Conservation (phyloP, 495 filamentous ascomycete genomes). For the Viridothelium virens region DNA sequence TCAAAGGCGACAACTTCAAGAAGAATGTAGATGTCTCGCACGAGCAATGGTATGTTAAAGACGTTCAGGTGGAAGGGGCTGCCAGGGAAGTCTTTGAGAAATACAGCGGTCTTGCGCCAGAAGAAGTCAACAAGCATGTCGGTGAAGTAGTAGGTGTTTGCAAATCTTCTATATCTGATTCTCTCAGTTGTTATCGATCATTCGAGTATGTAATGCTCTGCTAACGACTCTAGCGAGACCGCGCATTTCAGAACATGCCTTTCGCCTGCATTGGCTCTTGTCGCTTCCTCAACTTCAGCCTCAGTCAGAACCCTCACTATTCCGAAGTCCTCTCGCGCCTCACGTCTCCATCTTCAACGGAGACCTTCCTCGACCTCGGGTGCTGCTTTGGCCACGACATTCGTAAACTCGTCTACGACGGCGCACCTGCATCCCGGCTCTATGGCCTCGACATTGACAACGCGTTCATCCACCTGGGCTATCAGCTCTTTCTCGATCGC, state of each 20-base stretch:
- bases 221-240: conserved; percentile 12
- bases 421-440: conserved; percentile 26
- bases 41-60: background rate
- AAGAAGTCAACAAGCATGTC: background rate
- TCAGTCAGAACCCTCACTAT: conserved; percentile 13
- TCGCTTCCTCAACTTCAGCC: conserved; percentile 11
- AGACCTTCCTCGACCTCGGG: conserved; percentile 34
- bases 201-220: background rate
- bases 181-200: background rate
- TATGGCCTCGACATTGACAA: conserved; percentile 28
- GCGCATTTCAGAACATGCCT: conserved; percentile 18
- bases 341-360: conserved; percentile 12
- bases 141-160: background rate
- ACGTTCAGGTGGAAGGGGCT: background rate
- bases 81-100: conserved; percentile 4
- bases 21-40: conserved; percentile 1
- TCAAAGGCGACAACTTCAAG: background rate
- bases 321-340: conserved; percentile 17
- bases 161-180: background rate
- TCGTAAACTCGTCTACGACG: conserved; percentile 30
- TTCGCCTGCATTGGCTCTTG: conserved; percentile 20
- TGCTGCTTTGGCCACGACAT: conserved; percentile 37
- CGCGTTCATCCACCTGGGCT: conserved; percentile 28
- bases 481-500: conserved; percentile 34
- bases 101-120: conserved; percentile 3